A percentile compares a stretch with the other conserved stretches of the same genome.
phyloP scores from a whole-genome alignment of 371 early-diverging fungal genomes.

The Mucor circinelloides region DNA sequence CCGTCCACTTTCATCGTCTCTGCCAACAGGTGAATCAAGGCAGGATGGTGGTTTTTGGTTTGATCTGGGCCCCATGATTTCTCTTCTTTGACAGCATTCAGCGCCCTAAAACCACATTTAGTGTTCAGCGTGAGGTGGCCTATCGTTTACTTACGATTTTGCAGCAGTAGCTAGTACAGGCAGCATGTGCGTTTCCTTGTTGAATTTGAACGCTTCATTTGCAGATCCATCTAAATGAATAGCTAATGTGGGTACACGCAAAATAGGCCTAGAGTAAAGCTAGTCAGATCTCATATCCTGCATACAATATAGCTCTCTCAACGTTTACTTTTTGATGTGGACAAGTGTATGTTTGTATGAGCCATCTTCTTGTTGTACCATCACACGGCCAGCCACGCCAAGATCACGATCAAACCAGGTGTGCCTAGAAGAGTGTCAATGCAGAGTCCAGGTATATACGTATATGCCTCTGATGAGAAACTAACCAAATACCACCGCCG shows the following conservation, averaged over 20 bases:
- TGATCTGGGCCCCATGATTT: conserved; percentile 16
- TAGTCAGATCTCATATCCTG: not conserved
- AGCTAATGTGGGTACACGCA: conserved; percentile 95
- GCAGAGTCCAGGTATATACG: too few species aligned
- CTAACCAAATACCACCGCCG: conserved; percentile 93
- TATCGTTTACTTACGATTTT: conserved; percentile 51
- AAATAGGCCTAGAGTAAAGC: conserved; percentile 62
- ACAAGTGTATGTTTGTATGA: conserved; percentile 74
- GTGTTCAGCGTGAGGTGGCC: not conserved
- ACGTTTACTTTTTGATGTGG: conserved; percentile 69
- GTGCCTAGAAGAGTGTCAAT: conserved; percentile 61
- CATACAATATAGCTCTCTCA: not conserved
- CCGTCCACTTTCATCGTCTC: conserved; percentile 67
- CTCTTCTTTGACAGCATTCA: conserved; percentile 20
- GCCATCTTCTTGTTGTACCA: conserved; percentile 76
- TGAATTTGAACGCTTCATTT: conserved; percentile 84
- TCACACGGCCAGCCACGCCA: conserved; percentile 93
- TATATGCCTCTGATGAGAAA: too few species aligned
- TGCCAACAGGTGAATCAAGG: conserved; percentile 72
- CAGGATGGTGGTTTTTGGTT: conserved; percentile 68
- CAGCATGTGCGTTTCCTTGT: conserved; percentile 87
- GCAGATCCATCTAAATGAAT: conserved; percentile 90
- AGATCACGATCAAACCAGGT: conserved; percentile 99
- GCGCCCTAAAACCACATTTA: conserved; percentile 4
- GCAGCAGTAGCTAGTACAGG: conserved; percentile 82